Evolutionary conservation across 768 basidiomycete genomes (phyloP).

Genomic region (Fomitopsis serialis): DNA sequence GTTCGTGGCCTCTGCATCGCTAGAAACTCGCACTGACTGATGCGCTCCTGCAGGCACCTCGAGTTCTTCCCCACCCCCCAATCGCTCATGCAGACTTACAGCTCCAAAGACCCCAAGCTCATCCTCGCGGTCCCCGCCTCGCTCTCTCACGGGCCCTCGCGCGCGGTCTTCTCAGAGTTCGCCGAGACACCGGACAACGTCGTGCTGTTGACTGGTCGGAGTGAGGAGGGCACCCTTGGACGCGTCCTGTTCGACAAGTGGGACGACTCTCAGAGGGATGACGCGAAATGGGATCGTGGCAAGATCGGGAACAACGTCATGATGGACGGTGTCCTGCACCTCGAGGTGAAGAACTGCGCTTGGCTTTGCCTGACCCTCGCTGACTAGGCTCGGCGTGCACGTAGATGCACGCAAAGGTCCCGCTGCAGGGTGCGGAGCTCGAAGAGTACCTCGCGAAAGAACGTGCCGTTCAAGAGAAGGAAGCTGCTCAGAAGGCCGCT

Average conservation of each 20-base stretch:
- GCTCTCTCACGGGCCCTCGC: constrained; percentile 87
- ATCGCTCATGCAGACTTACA: constrained; percentile 74
- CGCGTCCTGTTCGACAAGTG: constrained; percentile 79
- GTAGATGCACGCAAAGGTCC: constrained; percentile 86
- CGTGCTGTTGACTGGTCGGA: constrained; percentile 75
- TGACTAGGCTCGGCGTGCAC: not conserved
- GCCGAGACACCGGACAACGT: constrained; percentile 81
- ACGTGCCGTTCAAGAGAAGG: constrained; percentile 71
- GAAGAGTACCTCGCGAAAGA: constrained; percentile 77
- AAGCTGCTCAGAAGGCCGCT: constrained; percentile 81
- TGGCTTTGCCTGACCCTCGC: not conserved
- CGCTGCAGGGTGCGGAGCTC: constrained; percentile 83
- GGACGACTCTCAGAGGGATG: constrained; percentile 76
- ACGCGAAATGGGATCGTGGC: constrained; percentile 85
- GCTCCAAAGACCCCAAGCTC: constrained; percentile 85
- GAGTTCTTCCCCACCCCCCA: constrained; percentile 87
- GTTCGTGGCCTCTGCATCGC: constrained; percentile 40
- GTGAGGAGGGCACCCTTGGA: constrained; percentile 77
- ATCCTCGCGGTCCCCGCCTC: constrained; percentile 92
- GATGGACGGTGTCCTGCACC: constrained; percentile 64
- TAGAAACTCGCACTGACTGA: not conserved
- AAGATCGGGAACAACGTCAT: constrained; percentile 82
- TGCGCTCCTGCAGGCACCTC: constrained; percentile 55
- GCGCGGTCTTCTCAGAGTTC: constrained; percentile 82
- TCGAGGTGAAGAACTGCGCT: constrained; percentile 46